phyloP scores from a whole-genome alignment of 768 basidiomycete species.

The Tulasnella sp. region DNA sequence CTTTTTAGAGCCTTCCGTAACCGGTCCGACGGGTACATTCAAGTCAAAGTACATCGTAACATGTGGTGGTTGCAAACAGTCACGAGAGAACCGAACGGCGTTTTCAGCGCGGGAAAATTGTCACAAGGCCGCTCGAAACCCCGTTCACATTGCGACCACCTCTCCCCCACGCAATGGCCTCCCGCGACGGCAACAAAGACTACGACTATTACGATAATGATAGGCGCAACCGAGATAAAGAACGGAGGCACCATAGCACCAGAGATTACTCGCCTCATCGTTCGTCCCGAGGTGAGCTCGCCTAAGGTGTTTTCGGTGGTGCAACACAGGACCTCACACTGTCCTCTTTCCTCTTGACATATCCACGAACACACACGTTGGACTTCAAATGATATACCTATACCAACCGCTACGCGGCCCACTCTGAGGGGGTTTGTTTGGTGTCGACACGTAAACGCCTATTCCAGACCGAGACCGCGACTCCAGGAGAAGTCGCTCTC shows the following conservation, averaged over 20 bases:
- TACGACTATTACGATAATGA: not conserved
- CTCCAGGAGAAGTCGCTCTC: slow-evolving; percentile 8
- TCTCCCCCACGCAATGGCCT: not conserved
- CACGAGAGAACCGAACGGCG: not conserved
- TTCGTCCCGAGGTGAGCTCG: slow-evolving; percentile 6
- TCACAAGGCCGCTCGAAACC: not conserved
- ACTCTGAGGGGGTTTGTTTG: not conserved
- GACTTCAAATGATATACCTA: not conserved
- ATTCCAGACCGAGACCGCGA: not conserved
- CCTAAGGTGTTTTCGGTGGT: not conserved
- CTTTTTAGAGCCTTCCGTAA: not conserved
- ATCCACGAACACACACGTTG: not conserved
- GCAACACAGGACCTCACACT: slow-evolving; percentile 5
- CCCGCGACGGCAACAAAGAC: slow-evolving; percentile 10
- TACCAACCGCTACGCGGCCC: not conserved
- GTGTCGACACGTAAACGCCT: not conserved
- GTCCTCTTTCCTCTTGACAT: slow-evolving; percentile 1
- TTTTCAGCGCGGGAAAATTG: not conserved
- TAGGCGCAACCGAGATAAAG: not conserved
- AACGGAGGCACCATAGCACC: not conserved
- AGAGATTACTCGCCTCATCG: slow-evolving; percentile 4
- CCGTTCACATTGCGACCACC: not conserved
- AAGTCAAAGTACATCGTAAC: slow-evolving; percentile 29
- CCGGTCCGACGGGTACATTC: slow-evolving; percentile 29
- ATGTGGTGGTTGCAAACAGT: slow-evolving; percentile 3